phyloP scores from a whole-genome alignment of 2,329 filamentous ascomycete genomes.

The Rosellinia necatrix region DNA sequence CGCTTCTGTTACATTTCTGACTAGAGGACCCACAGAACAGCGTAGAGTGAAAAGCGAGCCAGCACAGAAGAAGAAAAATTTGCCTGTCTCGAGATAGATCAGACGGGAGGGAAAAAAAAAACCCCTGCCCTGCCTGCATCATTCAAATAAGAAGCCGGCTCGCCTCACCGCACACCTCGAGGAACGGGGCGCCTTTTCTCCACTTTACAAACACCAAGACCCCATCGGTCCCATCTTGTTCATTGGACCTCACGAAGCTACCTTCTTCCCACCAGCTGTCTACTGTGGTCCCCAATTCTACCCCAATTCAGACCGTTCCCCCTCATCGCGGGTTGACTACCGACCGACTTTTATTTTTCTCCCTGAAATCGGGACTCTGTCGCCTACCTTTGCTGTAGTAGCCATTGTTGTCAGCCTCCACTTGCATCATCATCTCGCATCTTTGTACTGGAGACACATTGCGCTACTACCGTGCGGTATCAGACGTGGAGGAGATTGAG shows the following conservation, averaged over 20 bases:
- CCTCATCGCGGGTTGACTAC: slow-evolving; percentile 39
- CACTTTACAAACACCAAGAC: slow-evolving; percentile 44
- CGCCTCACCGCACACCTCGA: slow-evolving; percentile 41
- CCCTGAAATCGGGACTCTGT: slow-evolving; percentile 29
- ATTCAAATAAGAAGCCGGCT: slow-evolving; percentile 41
- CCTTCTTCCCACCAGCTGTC: slow-evolving; percentile 39
- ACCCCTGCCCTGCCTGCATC: slow-evolving; percentile 25
- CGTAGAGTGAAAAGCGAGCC: slow-evolving; percentile 29
- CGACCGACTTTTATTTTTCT: slow-evolving; percentile 31
- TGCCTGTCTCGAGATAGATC: slow-evolving; percentile 21
- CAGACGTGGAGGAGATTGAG: slow-evolving; percentile 40
- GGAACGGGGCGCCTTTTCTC: slow-evolving; percentile 41
- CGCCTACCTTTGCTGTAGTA: too few relatives aligned
- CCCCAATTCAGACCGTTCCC: slow-evolving; percentile 41
- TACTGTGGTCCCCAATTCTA: slow-evolving; percentile 43
- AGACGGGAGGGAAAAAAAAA: slow-evolving; percentile 17
- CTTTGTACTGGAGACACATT: slow-evolving; percentile 34
- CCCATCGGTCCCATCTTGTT: slow-evolving; percentile 41
- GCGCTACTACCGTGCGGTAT: slow-evolving; percentile 38
- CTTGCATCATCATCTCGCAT: slow-evolving; percentile 24
- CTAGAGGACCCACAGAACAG: slow-evolving; percentile 35
- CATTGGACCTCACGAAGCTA: slow-evolving; percentile 44
- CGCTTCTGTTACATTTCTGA: slow-evolving; percentile 34
- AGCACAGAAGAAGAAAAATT: slow-evolving; percentile 26
- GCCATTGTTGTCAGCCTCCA: slow-evolving; percentile 32